These are phyloP conservation scores for Plenodomus tracheiphilus DNA, from an alignment of 2,329 filamentous ascomycete genomes.

Conservation along the genomic window DNA sequence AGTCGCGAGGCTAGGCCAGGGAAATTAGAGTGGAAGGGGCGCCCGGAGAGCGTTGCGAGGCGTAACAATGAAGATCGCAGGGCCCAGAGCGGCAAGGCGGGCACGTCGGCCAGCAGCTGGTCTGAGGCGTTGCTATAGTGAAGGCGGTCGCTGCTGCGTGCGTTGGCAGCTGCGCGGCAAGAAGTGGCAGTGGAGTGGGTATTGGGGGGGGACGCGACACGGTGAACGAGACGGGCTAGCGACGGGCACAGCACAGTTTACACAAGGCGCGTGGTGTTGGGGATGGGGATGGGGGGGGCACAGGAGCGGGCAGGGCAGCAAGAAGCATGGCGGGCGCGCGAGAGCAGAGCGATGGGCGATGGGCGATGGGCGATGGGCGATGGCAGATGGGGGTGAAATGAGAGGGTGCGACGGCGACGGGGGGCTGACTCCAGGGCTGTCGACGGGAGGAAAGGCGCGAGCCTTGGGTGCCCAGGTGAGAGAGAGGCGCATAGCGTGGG, in stretches of 20 bases:
- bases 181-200: constrained; percentile 13
- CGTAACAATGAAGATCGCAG: constrained; percentile 41
- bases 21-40: constrained; percentile 44
- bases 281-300: constrained; percentile 22
- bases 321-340: constrained; percentile 19
- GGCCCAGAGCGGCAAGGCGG: constrained; percentile 34
- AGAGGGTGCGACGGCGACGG: constrained; percentile 29
- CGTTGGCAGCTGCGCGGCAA: constrained; percentile 35
- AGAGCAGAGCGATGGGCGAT: constrained; percentile 21
- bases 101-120: constrained; percentile 36
- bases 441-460: constrained; percentile 24
- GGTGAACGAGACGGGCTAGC: too few species aligned
- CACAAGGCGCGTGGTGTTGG: neutral
- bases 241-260: constrained; percentile 14
- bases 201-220: neutral
- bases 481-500: constrained; percentile 16
- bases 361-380: too few species aligned
- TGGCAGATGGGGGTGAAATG: constrained; percentile 22
- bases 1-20: constrained; percentile 41
- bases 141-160: constrained; percentile 44
- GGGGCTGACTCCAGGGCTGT: constrained; percentile 25
- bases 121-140: constrained; percentile 41
- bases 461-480: neutral
- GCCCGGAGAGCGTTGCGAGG: constrained; percentile 31
- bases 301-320: constrained; percentile 4